phyloP scores from a whole-genome alignment of 257 asterid genomes.

The Parsonsia alboflavescens region DNA sequence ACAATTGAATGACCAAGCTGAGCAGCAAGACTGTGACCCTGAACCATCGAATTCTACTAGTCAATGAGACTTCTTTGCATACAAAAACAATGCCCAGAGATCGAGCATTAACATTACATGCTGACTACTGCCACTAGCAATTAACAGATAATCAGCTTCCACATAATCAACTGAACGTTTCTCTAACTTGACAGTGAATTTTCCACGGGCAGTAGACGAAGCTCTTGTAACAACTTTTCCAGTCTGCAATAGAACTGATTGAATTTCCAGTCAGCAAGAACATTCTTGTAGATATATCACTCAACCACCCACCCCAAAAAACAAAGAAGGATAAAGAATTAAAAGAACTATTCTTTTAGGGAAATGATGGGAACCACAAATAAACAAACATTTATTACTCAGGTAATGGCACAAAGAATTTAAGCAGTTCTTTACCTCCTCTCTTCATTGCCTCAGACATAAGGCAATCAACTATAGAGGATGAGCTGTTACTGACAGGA shows the following conservation, averaged over 20 bases:
- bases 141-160: conserved; percentile 66
- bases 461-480: conserved; percentile 78
- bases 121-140: conserved; percentile 90
- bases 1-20: conserved; percentile 85
- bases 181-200: conserved; percentile 63
- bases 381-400: not conserved
- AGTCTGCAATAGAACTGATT: conserved; percentile 66
- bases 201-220: conserved; percentile 45
- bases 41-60: conserved; percentile 20
- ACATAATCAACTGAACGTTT: conserved; percentile 54
- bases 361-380: not conserved
- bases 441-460: conserved; percentile 74
- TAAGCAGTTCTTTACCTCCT: conserved; percentile 49
- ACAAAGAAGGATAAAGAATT: not conserved
- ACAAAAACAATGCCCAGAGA: conserved; percentile 13
- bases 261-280: conserved; percentile 20
- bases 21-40: conserved; percentile 81
- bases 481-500: conserved; percentile 78
- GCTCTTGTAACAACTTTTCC: conserved; percentile 72
- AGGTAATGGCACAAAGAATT: not conserved
- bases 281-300: conserved; percentile 8
- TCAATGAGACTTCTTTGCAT: conserved; percentile 11
- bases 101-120: conserved; percentile 46
- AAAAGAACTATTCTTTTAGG: not conserved
- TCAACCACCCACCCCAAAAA: not conserved